Evolutionary conservation across 2,329 filamentous ascomycete species (phyloP).

Genomic region (Tolypocladium ovalisporum): DNA sequence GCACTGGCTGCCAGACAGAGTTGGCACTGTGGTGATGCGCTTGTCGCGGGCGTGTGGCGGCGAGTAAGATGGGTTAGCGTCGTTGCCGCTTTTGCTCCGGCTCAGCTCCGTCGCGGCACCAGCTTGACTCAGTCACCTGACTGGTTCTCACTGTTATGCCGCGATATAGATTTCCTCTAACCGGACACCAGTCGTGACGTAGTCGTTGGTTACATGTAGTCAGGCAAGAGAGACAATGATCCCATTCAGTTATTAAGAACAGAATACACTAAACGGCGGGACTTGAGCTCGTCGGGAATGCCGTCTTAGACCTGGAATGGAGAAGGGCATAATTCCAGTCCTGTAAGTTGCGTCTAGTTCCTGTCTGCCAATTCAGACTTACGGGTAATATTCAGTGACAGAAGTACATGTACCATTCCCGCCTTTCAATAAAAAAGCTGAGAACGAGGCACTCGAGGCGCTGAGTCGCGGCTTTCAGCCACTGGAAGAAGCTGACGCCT

Average conservation of each 20-base stretch:
- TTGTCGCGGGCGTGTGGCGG: background rate
- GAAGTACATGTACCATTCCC: constrained; percentile 11
- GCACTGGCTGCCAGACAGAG: no score
- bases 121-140: background rate
- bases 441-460: constrained; percentile 11
- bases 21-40: constrained; percentile 1
- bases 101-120: background rate
- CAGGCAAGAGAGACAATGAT: no score
- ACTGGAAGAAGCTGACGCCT: constrained; percentile 26
- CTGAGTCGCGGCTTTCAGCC: constrained; percentile 19
- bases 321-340: constrained; percentile 31
- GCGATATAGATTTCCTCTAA: no score
- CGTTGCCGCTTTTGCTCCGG: background rate
- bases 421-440: constrained; percentile 20
- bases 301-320: constrained; percentile 40
- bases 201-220: no score
- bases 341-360: constrained; percentile 17
- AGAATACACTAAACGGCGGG: no score
- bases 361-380: background rate
- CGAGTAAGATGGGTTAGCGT: background rate
- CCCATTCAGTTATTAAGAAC: no score
- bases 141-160: background rate
- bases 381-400: constrained; percentile 11
- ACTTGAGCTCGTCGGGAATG: no score
- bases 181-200: no score